Percentiles rank a stretch among this genome's conserved stretches.
phyloP scores from a whole-genome alignment of 139 green algal species.

The Astrephomene gubernaculifera region DNA sequence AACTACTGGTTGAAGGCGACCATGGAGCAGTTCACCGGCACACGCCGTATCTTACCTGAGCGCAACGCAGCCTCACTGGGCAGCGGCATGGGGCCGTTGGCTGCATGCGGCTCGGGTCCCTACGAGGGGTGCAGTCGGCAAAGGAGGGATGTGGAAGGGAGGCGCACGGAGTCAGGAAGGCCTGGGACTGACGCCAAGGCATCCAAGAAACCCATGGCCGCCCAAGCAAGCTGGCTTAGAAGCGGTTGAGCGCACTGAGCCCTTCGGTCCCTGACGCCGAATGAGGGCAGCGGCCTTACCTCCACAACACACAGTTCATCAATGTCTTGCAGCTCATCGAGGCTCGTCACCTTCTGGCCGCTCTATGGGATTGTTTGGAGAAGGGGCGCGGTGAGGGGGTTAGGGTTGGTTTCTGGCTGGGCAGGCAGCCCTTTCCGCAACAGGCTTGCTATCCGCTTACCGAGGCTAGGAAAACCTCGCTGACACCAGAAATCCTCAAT shows the following conservation, averaged over 20 bases:
- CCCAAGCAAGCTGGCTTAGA: too few species aligned
- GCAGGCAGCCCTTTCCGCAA: neutral
- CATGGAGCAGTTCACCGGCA: neutral
- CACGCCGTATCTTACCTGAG: neutral
- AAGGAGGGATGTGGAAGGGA: neutral
- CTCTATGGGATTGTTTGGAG: too few species aligned
- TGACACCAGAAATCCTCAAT: slow-evolving; percentile 77
- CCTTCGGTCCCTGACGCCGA: too few species aligned
- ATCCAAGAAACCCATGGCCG: too few species aligned
- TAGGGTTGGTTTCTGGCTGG: too few species aligned
- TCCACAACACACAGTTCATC: slow-evolving; percentile 89
- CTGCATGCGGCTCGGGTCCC: neutral
- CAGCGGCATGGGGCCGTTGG: slow-evolving; percentile 13
- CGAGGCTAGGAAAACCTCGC: slow-evolving; percentile 76
- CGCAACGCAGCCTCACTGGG: neutral
- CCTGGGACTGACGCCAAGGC: too few species aligned
- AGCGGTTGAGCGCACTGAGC: too few species aligned
- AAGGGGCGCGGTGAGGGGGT: too few species aligned
- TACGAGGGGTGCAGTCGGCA: too few species aligned
- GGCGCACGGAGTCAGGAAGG: too few species aligned
- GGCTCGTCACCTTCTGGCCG: slow-evolving; percentile 72
- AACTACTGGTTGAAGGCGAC: too few species aligned
- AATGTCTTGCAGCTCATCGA: slow-evolving; percentile 90
- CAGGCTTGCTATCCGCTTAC: slow-evolving; percentile 46
- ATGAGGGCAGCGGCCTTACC: slow-evolving; percentile 52